Conservation (phyloP, 495 filamentous ascomycete species). For the Podospora conica region DNA sequence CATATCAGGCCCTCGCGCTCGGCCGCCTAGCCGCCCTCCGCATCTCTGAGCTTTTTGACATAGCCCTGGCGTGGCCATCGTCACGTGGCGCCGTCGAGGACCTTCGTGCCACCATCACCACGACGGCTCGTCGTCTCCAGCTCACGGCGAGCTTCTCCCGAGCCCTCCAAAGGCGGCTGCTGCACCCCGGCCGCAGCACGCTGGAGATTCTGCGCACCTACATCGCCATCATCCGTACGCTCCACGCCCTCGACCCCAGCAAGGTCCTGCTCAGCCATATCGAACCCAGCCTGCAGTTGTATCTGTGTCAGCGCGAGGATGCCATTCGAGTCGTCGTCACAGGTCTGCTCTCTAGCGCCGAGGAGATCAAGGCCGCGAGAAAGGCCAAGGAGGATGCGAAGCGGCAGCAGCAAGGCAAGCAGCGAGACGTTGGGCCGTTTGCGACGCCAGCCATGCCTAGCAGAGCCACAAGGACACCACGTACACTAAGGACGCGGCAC, state of each 20-base stretch:
- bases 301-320: conserved; percentile 90
- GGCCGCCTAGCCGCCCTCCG: conserved; percentile 72
- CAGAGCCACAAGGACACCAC: neutral
- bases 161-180: conserved; percentile 61
- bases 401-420: neutral
- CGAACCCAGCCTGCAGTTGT: conserved; percentile 73
- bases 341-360: conserved; percentile 68
- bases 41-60: conserved; percentile 79
- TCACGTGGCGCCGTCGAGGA: conserved; percentile 82
- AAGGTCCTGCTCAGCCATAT: conserved; percentile 86
- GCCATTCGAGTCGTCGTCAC: conserved; percentile 81
- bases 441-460: conserved; percentile 12
- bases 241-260: conserved; percentile 82
- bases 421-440: conserved; percentile 2
- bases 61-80: conserved; percentile 76
- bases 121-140: conserved; percentile 50
- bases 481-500: neutral
- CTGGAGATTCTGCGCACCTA: conserved; percentile 84
- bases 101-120: conserved; percentile 47
- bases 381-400: conserved; percentile 35
- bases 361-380: conserved; percentile 32
- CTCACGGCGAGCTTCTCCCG: conserved; percentile 67
- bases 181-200: conserved; percentile 87
- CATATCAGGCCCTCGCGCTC: conserved; percentile 76
- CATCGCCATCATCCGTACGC: conserved; percentile 84